phyloP scores from a whole-genome alignment of 164 flowering plant species.

The Litsea cubeba region DNA sequence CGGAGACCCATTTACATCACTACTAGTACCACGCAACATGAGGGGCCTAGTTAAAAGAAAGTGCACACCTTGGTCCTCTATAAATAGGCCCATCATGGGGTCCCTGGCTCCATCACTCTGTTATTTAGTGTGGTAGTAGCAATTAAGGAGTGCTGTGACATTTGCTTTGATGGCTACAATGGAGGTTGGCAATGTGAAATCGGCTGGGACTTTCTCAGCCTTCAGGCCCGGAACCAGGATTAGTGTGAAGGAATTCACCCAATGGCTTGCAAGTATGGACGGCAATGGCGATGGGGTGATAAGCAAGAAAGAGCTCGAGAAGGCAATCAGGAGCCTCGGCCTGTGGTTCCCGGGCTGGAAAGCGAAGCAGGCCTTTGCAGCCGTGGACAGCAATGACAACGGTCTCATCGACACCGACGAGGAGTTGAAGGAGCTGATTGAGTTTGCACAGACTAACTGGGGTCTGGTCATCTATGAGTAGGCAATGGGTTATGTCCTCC shows the following conservation, averaged over 20 bases:
- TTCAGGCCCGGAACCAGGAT: not conserved
- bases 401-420: not conserved
- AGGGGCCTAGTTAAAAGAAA: no score
- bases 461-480: not conserved
- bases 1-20: no score
- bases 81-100: no score
- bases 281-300: not conserved
- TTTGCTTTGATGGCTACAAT: no score
- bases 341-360: not conserved
- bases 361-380: not conserved
- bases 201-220: not conserved
- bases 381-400: not conserved
- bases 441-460: not conserved
- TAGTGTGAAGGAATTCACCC: not conserved
- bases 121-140: no score
- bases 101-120: no score
- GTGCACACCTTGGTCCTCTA: no score
- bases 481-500: not conserved
- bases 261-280: not conserved
- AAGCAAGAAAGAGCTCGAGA: not conserved
- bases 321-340: not conserved
- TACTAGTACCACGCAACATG: no score
- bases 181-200: no score
- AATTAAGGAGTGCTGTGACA: no score
- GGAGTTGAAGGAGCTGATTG: not conserved